Conservation (phyloP, 306 rosid species). For the Cicer judaicum region DNA sequence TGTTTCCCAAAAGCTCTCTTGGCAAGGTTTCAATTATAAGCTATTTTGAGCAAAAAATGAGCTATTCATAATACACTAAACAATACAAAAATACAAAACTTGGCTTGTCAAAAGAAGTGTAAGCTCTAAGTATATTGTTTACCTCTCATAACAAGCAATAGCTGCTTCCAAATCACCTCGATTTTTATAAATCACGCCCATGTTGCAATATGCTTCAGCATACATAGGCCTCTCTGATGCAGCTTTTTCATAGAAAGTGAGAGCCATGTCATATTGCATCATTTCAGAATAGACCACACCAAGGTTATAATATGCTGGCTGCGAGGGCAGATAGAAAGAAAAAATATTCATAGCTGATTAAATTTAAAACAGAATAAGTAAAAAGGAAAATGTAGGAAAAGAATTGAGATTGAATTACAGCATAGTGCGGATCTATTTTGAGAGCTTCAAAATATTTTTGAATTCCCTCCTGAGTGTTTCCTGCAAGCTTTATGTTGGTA, state of each 20-base stretch:
- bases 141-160: conserved; percentile 99
- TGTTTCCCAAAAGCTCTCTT: conserved; percentile 11
- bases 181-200: conserved; percentile 96
- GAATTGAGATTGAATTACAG: conserved; percentile 63
- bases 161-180: conserved; percentile 96
- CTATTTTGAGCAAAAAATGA: conserved; percentile 13
- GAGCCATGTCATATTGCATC: conserved; percentile 98
- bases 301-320: conserved; percentile 98
- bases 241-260: conserved; percentile 92
- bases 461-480: conserved; percentile 94
- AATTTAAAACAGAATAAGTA: neutral
- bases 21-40: neutral
- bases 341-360: conserved; percentile 19
- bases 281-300: conserved; percentile 99
- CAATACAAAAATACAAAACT: conserved; percentile 8
- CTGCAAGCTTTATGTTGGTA: conserved; percentile 96
- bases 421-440: conserved; percentile 89
- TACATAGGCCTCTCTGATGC: conserved; percentile 97
- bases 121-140: conserved; percentile 23
- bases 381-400: conserved; percentile 33
- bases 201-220: conserved; percentile 99
- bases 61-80: conserved; percentile 1
- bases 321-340: conserved; percentile 46
- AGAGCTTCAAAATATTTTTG: conserved; percentile 98
- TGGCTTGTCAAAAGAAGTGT: conserved; percentile 19